These are phyloP conservation scores for Vaccinium myrtillus DNA, from an alignment of 148 eudicot species.

Conservation along the genomic window DNA sequence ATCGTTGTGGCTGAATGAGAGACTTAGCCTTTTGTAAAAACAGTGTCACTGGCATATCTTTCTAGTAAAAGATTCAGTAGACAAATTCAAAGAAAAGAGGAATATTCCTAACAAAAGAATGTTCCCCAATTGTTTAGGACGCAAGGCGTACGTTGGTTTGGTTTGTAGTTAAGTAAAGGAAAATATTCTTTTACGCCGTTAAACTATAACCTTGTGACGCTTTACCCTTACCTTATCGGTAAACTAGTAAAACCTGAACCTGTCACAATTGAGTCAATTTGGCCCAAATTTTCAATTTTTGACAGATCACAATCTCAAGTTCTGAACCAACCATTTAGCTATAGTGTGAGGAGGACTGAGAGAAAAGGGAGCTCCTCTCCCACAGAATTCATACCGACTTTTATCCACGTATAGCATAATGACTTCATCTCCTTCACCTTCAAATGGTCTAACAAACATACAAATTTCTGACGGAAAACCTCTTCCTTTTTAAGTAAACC, in stretches of 20 bases:
- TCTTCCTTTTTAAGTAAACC: no score
- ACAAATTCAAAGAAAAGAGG: background rate
- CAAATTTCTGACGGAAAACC: background rate
- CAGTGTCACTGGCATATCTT: background rate
- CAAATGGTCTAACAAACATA: no score
- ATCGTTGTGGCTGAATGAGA: background rate
- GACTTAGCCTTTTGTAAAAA: background rate
- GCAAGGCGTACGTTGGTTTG: background rate
- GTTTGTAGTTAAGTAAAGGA: background rate
- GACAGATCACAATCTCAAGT: no score
- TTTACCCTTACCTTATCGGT: background rate
- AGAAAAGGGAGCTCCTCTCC: background rate
- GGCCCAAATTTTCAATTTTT: background rate
- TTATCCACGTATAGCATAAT: no score
- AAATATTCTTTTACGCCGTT: background rate
- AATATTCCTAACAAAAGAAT: background rate
- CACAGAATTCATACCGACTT: background rate
- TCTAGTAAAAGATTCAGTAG: background rate
- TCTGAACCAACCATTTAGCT: no score
- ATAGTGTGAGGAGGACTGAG: background rate
- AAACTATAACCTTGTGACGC: background rate
- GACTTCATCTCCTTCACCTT: no score
- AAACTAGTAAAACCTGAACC: no score
- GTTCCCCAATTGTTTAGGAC: background rate
- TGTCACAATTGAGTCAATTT: background rate